Evolutionary conservation across 352 stramenopile genomes (phyloP), one percentile per base, ranked within the genome.

Genomic region (Pythium utonaiense): DNA sequence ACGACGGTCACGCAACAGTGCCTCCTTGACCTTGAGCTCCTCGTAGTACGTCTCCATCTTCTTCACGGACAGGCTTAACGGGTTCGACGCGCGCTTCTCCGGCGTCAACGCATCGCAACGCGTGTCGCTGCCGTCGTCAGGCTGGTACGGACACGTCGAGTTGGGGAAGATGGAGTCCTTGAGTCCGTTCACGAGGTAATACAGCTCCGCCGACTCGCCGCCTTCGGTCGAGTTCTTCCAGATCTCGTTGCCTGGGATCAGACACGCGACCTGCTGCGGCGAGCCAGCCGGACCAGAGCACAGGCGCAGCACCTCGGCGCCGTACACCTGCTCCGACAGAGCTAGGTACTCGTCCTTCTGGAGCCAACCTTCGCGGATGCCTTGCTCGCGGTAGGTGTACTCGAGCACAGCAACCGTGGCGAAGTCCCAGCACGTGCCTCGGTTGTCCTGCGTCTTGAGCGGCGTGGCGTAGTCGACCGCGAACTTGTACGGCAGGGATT

Each of bases 391-490:
- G 64, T 89, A 89, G 60, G 69, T 78, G 54, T 87, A 77, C 62
- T 89, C 79, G n/a, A 89, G 47, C n/a, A 85, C 75, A 0, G 52
- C 77, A 22, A 89, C 75, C 4, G 73, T 83, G 3, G 74, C 78
- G 58, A 86, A 88, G 53, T 88, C 78, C 79, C 79, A 89, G 70
- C 79, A 87, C 33, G 79, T 89, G 28, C 79, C 79, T 19, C 77
- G 77, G 40, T 83, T 71, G 48, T 89, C 79, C 52, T 89, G 79
- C 17, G 79, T 89, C 74, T 89, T 87, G 61, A 83, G 64, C 6
- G 79, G 79, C 27, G 79, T 89, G 30, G 83, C 67, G 38, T 71
- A 64, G 33, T 78, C 57, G 27, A 86, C 75, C 12, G 68, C 71
- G 49, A 80, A 89, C 74, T 87, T 89, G 66, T 71, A 58, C 42